phyloP scores from a whole-genome alignment of 495 filamentous ascomycete species.

The Glutinoglossum americanum region DNA sequence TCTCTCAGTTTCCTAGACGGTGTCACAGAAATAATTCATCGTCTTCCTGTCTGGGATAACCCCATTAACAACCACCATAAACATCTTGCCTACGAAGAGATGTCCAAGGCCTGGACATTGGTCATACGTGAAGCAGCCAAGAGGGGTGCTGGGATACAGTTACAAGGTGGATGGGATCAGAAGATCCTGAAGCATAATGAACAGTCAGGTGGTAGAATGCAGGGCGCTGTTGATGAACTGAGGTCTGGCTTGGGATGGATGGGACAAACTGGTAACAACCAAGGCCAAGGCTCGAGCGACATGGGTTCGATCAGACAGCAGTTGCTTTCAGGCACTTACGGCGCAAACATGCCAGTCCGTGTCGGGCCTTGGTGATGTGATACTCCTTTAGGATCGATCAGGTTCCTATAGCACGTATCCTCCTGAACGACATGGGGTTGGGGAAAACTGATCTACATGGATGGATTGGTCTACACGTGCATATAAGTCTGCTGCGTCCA shows the following conservation, averaged over 20 bases:
- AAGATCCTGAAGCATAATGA: conserved; percentile 75
- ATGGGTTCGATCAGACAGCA: conserved; percentile 54
- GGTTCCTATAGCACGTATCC: not conserved
- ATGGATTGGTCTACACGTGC: not conserved
- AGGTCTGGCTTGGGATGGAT: conserved; percentile 58
- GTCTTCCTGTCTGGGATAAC: conserved; percentile 68
- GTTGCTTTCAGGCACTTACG: conserved; percentile 57
- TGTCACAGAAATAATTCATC: conserved; percentile 75
- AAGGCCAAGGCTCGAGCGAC: conserved; percentile 18
- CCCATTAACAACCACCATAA: conserved; percentile 77
- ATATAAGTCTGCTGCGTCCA: not conserved
- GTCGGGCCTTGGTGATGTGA: conserved; percentile 45
- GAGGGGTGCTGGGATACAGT: conserved; percentile 66
- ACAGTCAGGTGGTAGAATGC: conserved; percentile 61
- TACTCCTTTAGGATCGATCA: not conserved
- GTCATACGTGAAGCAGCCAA: conserved; percentile 85
- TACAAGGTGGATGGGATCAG: conserved; percentile 90
- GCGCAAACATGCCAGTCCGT: conserved; percentile 41
- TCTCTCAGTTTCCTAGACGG: conserved; percentile 74
- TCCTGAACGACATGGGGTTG: not conserved
- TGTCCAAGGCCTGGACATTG: conserved; percentile 77
- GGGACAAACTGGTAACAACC: conserved; percentile 25
- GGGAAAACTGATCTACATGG: not conserved
- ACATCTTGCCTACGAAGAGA: conserved; percentile 85
- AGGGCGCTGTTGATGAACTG: conserved; percentile 59